phyloP scores from a whole-genome alignment of 2,329 filamentous ascomycete genomes.

The Penicillium fuscoglaucum region DNA sequence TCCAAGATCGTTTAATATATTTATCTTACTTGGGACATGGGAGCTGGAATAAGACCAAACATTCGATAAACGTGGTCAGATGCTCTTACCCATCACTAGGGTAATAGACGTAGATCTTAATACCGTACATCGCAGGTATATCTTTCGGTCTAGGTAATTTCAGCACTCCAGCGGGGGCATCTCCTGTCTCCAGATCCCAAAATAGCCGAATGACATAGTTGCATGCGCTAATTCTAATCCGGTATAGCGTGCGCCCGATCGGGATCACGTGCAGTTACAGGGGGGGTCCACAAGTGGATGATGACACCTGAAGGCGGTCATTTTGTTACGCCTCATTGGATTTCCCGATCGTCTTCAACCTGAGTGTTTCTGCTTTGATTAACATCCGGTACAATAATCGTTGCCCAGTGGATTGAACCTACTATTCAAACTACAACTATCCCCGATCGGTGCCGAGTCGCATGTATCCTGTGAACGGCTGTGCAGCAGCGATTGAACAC shows the following conservation, averaged over 20 bases:
- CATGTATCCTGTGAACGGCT: neutral
- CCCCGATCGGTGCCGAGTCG: neutral
- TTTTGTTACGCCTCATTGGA: neutral
- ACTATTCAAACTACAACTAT: neutral
- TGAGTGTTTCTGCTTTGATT: neutral
- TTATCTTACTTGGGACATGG: neutral
- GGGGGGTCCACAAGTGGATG: constrained; percentile 4
- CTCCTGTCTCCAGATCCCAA: neutral
- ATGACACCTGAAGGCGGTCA: constrained; percentile 7
- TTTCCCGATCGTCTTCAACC: neutral
- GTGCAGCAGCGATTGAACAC: constrained; percentile 6
- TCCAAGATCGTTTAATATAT: neutral
- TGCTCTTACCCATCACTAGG: neutral
- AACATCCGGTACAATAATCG: neutral
- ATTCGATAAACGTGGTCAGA: neutral
- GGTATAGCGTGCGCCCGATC: neutral
- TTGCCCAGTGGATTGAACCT: neutral
- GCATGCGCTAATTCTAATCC: neutral
- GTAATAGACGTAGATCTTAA: neutral
- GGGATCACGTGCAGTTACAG: neutral
- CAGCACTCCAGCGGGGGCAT: neutral
- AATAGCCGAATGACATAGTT: neutral
- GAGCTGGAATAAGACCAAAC: neutral
- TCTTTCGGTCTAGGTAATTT: neutral
- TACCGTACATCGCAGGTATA: neutral